phyloP scores from a whole-genome alignment of 192 early-diverging fungal species.

The Radiomyces spectabilis region DNA sequence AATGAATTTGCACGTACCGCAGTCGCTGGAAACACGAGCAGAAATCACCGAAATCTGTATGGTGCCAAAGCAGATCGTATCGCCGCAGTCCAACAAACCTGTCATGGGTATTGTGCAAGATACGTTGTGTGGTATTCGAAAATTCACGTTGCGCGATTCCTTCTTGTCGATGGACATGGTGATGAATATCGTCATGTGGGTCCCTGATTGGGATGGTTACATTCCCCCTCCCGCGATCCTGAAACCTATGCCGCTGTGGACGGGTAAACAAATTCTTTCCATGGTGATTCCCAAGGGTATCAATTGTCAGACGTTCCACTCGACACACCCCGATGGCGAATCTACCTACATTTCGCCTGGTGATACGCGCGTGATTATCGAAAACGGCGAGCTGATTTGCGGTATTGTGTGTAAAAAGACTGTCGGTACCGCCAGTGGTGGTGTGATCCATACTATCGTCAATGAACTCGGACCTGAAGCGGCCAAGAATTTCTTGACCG shows the following conservation, averaged over 20 bases:
- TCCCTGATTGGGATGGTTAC: constrained; percentile 92
- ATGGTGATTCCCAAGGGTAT: constrained; percentile 91
- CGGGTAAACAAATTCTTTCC: constrained; percentile 93
- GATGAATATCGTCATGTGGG: constrained; percentile 95
- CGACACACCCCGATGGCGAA: constrained; percentile 76
- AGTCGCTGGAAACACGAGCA: constrained; percentile 92
- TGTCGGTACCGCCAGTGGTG: constrained; percentile 78
- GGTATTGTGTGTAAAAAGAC: constrained; percentile 96
- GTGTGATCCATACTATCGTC: constrained; percentile 91
- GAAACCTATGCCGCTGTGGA: constrained; percentile 96
- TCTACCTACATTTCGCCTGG: constrained; percentile 70
- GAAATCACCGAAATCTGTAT: constrained; percentile 96
- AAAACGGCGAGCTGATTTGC: constrained; percentile 86
- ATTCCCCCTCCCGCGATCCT: constrained; percentile 90
- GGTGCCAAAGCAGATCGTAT: constrained; percentile 96
- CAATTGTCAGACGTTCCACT: constrained; percentile 77
- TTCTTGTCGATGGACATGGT: constrained; percentile 83
- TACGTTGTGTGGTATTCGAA: constrained; percentile 90
- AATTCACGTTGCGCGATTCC: constrained; percentile 91
- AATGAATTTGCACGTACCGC: constrained; percentile 99
- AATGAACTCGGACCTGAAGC: constrained; percentile 87
- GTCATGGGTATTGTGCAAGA: constrained; percentile 99
- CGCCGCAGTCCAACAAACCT: constrained; percentile 95
- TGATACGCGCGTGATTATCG: constrained; percentile 87
- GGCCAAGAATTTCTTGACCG: constrained; percentile 87